Conservation (phyloP, 2,329 filamentous ascomycete genomes). For the Penicillium sp. region DNA sequence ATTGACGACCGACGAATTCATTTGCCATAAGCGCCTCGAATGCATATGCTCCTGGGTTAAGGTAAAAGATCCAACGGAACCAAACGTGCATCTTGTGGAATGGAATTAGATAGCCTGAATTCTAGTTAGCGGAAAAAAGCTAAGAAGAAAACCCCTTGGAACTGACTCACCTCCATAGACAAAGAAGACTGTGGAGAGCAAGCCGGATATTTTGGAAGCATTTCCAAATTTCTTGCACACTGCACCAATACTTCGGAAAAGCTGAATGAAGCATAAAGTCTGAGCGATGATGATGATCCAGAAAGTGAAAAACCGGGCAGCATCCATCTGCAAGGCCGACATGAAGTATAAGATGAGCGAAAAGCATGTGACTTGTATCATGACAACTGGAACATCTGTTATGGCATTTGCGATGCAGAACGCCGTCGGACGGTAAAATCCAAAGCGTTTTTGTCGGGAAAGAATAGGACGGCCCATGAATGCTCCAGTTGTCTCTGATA, state of each 20-base stretch:
- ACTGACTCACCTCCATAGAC: constrained; percentile 52
- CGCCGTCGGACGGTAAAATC: constrained; percentile 66
- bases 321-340: constrained; percentile 56
- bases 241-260: constrained; percentile 54
- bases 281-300: constrained; percentile 57
- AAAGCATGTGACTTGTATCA: constrained; percentile 61
- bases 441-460: constrained; percentile 69
- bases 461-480: constrained; percentile 68
- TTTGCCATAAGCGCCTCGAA: constrained; percentile 71
- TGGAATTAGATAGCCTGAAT: constrained; percentile 61
- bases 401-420: constrained; percentile 62
- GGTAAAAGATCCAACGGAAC: constrained; percentile 66
- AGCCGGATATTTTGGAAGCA: constrained; percentile 51
- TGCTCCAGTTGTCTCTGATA: constrained; percentile 62
- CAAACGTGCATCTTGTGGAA: constrained; percentile 64
- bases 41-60: constrained; percentile 68
- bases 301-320: constrained; percentile 64
- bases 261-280: constrained; percentile 56
- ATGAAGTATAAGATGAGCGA: constrained; percentile 65
- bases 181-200: constrained; percentile 48
- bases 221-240: constrained; percentile 52
- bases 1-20: constrained; percentile 63
- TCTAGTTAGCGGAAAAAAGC: neutral
- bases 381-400: constrained; percentile 59
- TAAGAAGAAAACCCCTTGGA: neutral